These are phyloP conservation scores for Grosmannia serpens DNA, from an alignment of 2,329 filamentous ascomycete genomes.

Conservation along the genomic window DNA sequence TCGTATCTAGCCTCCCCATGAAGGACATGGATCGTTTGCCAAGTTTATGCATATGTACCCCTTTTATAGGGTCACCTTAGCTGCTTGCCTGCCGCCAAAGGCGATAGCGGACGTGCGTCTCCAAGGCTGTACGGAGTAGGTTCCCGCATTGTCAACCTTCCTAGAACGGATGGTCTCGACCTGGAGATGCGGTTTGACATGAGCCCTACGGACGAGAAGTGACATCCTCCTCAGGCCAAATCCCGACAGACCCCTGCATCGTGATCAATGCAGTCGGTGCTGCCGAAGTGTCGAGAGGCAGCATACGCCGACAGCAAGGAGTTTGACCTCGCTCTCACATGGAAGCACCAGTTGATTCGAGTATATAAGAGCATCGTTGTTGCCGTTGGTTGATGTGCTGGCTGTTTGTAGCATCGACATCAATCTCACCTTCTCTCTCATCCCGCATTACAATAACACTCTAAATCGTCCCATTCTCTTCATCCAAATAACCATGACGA, in stretches of 20 bases:
- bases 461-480: neutral
- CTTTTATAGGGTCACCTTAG: neutral
- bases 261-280: neutral
- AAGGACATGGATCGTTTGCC: neutral
- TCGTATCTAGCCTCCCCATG: neutral
- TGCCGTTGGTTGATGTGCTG: neutral
- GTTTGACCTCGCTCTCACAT: neutral
- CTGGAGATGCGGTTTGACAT: neutral
- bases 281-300: neutral
- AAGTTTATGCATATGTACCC: neutral
- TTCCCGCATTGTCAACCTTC: neutral
- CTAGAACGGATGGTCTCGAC: neutral
- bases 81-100: neutral
- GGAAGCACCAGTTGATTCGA: neutral
- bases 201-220: neutral
- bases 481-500: neutral
- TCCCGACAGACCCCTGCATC: neutral
- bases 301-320: neutral
- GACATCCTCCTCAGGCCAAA: neutral
- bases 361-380: neutral
- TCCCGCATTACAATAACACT: neutral
- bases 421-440: neutral
- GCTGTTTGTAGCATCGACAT: neutral
- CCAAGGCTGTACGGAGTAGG: neutral
- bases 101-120: neutral